A percentile compares a stretch with the other conserved stretches of the same genome.
These are phyloP conservation scores for Barnettozyma sp. DNA, from an alignment of 805 yeast species.

Conservation along the genomic window DNA sequence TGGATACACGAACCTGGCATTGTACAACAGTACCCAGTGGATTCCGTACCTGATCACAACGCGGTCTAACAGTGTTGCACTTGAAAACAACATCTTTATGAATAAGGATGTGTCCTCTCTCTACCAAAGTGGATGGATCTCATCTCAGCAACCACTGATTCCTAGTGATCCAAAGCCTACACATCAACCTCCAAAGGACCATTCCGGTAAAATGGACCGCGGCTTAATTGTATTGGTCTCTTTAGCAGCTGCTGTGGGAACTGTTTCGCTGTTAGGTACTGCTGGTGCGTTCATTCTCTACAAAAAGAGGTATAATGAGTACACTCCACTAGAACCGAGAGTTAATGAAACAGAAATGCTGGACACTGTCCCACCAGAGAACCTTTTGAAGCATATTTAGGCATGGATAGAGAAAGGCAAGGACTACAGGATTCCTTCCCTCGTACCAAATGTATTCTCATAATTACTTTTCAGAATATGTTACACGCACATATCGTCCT, in stretches of 20 bases:
- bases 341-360: constrained; percentile 57
- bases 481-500: too few species aligned
- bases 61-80: constrained; percentile 19
- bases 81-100: constrained; percentile 27
- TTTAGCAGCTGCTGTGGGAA: constrained; percentile 57
- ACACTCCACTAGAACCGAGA: constrained; percentile 44
- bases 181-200: constrained; percentile 14
- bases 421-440: too few species aligned
- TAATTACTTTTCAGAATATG: too few species aligned
- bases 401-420: too few species aligned
- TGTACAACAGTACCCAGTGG: constrained; percentile 64
- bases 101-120: constrained; percentile 33
- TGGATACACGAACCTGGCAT: constrained; percentile 56
- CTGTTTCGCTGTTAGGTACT: constrained; percentile 35
- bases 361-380: constrained; percentile 55
- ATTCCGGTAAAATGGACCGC: constrained; percentile 28
- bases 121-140: constrained; percentile 23
- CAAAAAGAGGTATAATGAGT: constrained; percentile 33
- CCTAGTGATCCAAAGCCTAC: constrained; percentile 13
- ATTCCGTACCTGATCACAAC: constrained; percentile 50
- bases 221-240: constrained; percentile 68
- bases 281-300: constrained; percentile 32
- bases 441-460: too few species aligned
- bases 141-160: constrained; percentile 11
- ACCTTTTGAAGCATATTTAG: constrained; percentile 33